phyloP scores from a whole-genome alignment of 495 filamentous ascomycete species.

The Penicillium silybi region DNA sequence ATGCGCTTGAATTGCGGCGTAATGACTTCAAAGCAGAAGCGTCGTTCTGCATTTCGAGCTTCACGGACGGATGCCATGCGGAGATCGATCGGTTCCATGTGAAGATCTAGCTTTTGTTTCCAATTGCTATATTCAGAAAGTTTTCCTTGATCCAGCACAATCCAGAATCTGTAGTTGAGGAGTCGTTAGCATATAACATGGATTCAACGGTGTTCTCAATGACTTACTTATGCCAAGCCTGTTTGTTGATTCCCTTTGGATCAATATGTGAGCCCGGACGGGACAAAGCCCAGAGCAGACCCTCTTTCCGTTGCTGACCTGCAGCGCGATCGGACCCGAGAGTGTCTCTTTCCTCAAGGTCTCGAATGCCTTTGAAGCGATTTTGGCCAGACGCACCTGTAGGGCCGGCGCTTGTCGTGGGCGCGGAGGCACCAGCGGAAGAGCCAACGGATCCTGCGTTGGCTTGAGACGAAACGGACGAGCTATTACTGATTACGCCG shows the following conservation, averaged over 20 bases:
- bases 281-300: slow-evolving; percentile 89
- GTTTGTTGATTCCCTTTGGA: slow-evolving; percentile 90
- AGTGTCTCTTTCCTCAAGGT: slow-evolving; percentile 77
- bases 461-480: slow-evolving; percentile 45
- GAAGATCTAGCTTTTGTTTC: slow-evolving; percentile 94
- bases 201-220: slow-evolving; percentile 7
- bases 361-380: slow-evolving; percentile 82
- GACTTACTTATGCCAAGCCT: slow-evolving; percentile 97
- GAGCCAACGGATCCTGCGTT: slow-evolving; percentile 33
- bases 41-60: slow-evolving; percentile 85
- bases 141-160: slow-evolving; percentile 93
- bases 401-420: slow-evolving; percentile 32
- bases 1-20: slow-evolving; percentile 95
- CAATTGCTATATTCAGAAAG: slow-evolving; percentile 98
- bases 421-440: slow-evolving; percentile 22
- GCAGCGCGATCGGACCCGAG: slow-evolving; percentile 36
- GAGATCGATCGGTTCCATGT: slow-evolving; percentile 98
- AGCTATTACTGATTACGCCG: slow-evolving; percentile 43
- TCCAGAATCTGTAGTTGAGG: slow-evolving; percentile 73
- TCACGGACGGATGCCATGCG: slow-evolving; percentile 96
- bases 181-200: slow-evolving; percentile 1
- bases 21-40: slow-evolving; percentile 98
- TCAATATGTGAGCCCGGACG: slow-evolving; percentile 92
- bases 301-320: slow-evolving; percentile 75
- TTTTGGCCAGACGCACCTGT: slow-evolving; percentile 48